phyloP scores from a whole-genome alignment of 176 grass and related monocot genomes.

The Saccharum spontaneum region DNA sequence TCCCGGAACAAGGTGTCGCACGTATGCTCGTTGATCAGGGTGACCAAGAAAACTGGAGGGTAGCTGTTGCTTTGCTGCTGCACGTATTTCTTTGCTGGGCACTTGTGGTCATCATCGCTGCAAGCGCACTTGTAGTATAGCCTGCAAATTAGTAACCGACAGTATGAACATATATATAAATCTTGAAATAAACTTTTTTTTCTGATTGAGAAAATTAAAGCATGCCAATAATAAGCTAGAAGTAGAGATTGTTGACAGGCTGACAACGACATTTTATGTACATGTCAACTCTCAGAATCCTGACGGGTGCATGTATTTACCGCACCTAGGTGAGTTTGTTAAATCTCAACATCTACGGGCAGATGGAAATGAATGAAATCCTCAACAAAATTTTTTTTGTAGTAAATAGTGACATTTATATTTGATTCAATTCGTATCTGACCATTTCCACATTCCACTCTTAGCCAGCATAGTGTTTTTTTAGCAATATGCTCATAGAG shows the following conservation, averaged over 20 bases:
- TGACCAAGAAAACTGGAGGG: conserved; percentile 33
- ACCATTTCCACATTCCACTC: too few relatives aligned
- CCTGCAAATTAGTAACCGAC: conserved; percentile 28
- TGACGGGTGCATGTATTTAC: too few relatives aligned
- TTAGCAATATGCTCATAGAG: too few relatives aligned
- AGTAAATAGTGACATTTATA: too few relatives aligned
- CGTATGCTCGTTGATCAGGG: conserved; percentile 39
- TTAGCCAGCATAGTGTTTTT: too few relatives aligned
- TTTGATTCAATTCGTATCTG: too few relatives aligned
- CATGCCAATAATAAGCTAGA: neutral
- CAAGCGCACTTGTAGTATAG: conserved; percentile 55
- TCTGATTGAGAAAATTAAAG: neutral
- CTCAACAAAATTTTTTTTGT: too few relatives aligned
- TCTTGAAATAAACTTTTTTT: neutral
- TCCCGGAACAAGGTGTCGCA: conserved; percentile 32
- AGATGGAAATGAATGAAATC: too few relatives aligned
- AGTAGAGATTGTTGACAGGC: neutral
- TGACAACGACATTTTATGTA: neutral
- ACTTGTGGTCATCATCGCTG: conserved; percentile 35
- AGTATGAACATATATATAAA: neutral
- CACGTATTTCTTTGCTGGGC: conserved; percentile 50
- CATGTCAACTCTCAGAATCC: too few relatives aligned
- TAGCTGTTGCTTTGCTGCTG: conserved; percentile 31
- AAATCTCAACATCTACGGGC: too few relatives aligned
- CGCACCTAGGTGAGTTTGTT: too few relatives aligned